phyloP scores from a whole-genome alignment of 73 alveolate species.

The Durusdinium trenchii region DNA sequence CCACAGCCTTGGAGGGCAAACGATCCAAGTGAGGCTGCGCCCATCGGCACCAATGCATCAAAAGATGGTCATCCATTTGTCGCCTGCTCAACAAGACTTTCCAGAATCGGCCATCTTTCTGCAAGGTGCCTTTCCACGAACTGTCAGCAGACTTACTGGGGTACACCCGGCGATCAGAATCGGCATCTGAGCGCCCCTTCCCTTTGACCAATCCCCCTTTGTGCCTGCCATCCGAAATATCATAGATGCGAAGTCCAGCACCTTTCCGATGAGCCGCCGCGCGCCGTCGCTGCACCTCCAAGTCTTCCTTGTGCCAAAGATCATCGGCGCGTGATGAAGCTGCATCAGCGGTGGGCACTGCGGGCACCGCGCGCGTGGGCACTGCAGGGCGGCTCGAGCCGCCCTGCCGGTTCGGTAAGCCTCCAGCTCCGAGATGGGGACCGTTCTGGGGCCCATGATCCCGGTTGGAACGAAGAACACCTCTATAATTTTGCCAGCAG shows the following conservation, averaged over 20 bases:
- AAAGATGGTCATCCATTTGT: constrained; percentile 6
- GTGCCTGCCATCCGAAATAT: constrained; percentile 25
- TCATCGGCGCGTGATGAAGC: background rate
- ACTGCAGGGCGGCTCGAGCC: background rate
- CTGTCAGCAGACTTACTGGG: constrained; percentile 58
- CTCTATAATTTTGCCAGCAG: constrained; percentile 2
- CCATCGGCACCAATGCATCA: constrained; percentile 84
- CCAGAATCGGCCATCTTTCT: background rate
- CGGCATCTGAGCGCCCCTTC: background rate
- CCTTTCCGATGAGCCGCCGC: background rate
- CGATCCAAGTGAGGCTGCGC: constrained; percentile 40
- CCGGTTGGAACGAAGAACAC: background rate
- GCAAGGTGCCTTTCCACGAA: constrained; percentile 59
- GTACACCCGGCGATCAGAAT: background rate
- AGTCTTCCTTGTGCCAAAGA: constrained; percentile 53
- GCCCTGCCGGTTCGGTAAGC: background rate
- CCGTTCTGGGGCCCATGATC: background rate
- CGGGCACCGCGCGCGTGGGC: background rate
- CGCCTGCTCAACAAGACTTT: constrained; percentile 48
- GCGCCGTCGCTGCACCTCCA: constrained; percentile 59
- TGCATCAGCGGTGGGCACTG: background rate
- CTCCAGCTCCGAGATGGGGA: background rate
- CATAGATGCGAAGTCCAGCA: constrained; percentile 61
- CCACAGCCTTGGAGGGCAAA: constrained; percentile 11
- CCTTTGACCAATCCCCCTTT: constrained; percentile 25